These are phyloP conservation scores for Apiospora hydei DNA, from an alignment of 2,329 filamentous ascomycete genomes.

Conservation along the genomic window DNA sequence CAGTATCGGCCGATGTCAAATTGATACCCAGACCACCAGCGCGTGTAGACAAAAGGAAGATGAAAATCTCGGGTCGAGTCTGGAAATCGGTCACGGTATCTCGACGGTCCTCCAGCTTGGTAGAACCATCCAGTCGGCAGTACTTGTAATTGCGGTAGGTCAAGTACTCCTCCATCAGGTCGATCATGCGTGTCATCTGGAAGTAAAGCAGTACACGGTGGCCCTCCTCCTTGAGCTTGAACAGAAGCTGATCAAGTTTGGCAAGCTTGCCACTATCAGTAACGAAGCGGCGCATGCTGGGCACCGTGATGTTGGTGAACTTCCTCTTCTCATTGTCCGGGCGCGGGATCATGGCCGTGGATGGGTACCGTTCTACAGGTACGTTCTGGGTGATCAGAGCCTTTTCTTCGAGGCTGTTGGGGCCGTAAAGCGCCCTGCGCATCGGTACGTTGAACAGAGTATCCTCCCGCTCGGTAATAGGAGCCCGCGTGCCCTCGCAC, in stretches of 20 bases:
- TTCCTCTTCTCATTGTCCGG: slow-evolving; percentile 83
- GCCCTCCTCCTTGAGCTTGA: slow-evolving; percentile 87
- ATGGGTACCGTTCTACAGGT: slow-evolving; percentile 69
- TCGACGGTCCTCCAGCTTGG: slow-evolving; percentile 94
- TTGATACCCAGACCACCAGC: slow-evolving; percentile 99
- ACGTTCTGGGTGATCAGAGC: slow-evolving; percentile 77
- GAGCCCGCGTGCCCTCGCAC: slow-evolving; percentile 71
- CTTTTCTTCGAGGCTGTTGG: slow-evolving; percentile 70
- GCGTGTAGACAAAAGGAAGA: slow-evolving; percentile 94
- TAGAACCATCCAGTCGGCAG: slow-evolving; percentile 93
- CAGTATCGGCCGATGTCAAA: slow-evolving; percentile 92
- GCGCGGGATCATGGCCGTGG: slow-evolving; percentile 71
- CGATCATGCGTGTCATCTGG: slow-evolving; percentile 99
- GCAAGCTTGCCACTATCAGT: slow-evolving; percentile 97
- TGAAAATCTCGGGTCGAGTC: slow-evolving; percentile 90
- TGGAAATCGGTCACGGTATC: slow-evolving; percentile 98
- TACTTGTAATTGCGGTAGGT: slow-evolving; percentile 99
- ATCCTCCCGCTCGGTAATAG: slow-evolving; percentile 70
- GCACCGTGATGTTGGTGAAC: slow-evolving; percentile 90
- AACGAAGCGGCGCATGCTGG: slow-evolving; percentile 96
- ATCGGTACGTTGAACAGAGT: slow-evolving; percentile 80
- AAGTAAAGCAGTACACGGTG: slow-evolving; percentile 98
- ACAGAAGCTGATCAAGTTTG: slow-evolving; percentile 85
- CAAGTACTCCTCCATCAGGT: slow-evolving; percentile 98
- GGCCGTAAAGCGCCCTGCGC: slow-evolving; percentile 77